Base-by-base conservation (phyloP, 1,284 basidiomycete genomes). In the Pterulicium gracile region DNA sequence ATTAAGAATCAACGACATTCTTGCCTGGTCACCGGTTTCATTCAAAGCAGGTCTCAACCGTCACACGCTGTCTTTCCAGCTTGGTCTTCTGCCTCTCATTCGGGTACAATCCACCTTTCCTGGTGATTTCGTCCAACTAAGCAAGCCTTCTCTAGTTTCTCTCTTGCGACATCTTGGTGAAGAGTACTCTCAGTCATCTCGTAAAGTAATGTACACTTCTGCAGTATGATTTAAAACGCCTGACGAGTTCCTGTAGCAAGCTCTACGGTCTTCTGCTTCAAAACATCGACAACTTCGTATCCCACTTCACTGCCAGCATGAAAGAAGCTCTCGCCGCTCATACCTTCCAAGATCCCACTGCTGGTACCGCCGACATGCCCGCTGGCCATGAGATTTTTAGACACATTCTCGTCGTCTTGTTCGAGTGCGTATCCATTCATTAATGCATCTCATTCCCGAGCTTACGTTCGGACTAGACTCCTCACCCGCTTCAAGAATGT, bases 101-200 rank as follows among this genome's bases (percentile, higher is more conserved):
- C 68, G 73, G 46, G 81, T 82, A 53, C 34, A 68, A 50, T 14
- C 18, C 4, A 40, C 49, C 3, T 7, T 13, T 19, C 22, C 3
- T 17, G 17, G 21, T 20, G 4, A 13, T 50, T 42, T 41, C 42
- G 35, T 19, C 54, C 10, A 18, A 21, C 13, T 15, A 19, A 32
- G 2, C n/a, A 10, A 2, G 43, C 39, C 23, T 44, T 22, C 12
- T 24, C 18, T 44, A 84, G 78, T 82, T 80, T 52, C 59, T 81
- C 21, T 70, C 81, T 0, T 83, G 79, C 1, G 73, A 79, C 36
- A 68, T 76, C 41, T 72, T 86, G 1, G 54, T 81, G 20, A 79
- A 79, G 57, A 81, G 72, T 36, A 79, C 77, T 0, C 52, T 81
- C 27, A 64, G 64, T 19, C 69, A 72, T 35, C 60, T 69, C 39